Conservation (phyloP, 1,139 yeast species). For the Debaryomyces fabryi region DNA sequence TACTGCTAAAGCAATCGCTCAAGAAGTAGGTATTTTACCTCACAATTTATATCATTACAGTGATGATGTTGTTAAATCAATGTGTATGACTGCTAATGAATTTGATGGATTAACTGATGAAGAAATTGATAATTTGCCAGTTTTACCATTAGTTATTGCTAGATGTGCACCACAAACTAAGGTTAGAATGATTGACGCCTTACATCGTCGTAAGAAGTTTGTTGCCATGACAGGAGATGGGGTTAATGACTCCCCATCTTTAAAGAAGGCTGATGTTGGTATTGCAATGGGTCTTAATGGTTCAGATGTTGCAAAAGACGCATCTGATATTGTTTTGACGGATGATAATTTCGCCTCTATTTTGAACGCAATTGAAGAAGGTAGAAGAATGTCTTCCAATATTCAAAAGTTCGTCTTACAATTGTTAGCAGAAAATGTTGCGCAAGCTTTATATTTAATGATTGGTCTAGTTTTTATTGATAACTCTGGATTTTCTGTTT, state of each 20-base stretch:
- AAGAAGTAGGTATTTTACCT: slow-evolving; percentile 84
- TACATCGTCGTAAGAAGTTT: slow-evolving; percentile 69
- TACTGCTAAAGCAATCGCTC: slow-evolving; percentile 81
- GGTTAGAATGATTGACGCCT: slow-evolving; percentile 81
- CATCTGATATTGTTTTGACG: slow-evolving; percentile 71
- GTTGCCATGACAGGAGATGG: slow-evolving; percentile 92
- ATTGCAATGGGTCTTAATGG: slow-evolving; percentile 88
- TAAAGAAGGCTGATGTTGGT: slow-evolving; percentile 82
- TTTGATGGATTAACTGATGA: slow-evolving; percentile 67
- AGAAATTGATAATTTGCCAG: slow-evolving; percentile 68
- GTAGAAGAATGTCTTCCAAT: slow-evolving; percentile 78
- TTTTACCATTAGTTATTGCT: slow-evolving; percentile 77
- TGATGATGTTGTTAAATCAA: slow-evolving; percentile 59
- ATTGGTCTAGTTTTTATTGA: slow-evolving; percentile 75
- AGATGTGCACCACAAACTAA: slow-evolving; percentile 87
- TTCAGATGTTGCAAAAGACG: slow-evolving; percentile 81
- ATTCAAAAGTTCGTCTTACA: slow-evolving; percentile 84
- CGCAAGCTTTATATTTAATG: slow-evolving; percentile 72
- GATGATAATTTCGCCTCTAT: slow-evolving; percentile 82
- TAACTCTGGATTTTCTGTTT: slow-evolving; percentile 59
- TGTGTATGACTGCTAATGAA: slow-evolving; percentile 78
- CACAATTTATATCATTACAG: slow-evolving; percentile 64
- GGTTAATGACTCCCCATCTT: slow-evolving; percentile 81
- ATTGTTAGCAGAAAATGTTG: slow-evolving; percentile 75
- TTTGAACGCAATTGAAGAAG: slow-evolving; percentile 78